Percentiles rank a stretch among this genome's conserved stretches.
Evolutionary conservation across 345 rosid genomes (phyloP).

Genomic region (Brassica rapa): DNA sequence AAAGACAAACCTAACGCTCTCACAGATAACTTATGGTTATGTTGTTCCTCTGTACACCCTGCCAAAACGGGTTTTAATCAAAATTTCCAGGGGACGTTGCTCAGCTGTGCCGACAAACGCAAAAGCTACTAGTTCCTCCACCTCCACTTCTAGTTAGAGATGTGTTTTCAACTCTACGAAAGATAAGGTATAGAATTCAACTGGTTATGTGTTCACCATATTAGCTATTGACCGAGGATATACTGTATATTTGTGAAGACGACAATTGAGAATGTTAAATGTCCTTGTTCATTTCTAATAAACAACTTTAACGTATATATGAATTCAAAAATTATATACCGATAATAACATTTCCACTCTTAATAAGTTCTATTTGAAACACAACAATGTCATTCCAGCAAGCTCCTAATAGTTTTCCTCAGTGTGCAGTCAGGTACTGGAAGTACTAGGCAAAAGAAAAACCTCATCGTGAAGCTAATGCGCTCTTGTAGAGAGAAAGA

Average conservation of each 20-base stretch:
- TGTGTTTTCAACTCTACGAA: slow-evolving; percentile 62
- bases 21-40: neutral
- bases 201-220: slow-evolving; percentile 7
- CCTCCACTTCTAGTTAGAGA: slow-evolving; percentile 69
- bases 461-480: slow-evolving; percentile 77
- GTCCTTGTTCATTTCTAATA: slow-evolving; percentile 10
- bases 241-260: neutral
- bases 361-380: neutral
- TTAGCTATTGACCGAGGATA: neutral
- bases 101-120: slow-evolving; percentile 82
- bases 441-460: slow-evolving; percentile 75
- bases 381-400: neutral
- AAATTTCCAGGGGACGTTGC: slow-evolving; percentile 81
- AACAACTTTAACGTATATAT: neutral
- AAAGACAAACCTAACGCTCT: slow-evolving; percentile 25
- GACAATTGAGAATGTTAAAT: neutral
- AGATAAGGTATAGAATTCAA: slow-evolving; percentile 62
- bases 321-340: neutral
- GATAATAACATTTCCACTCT: neutral
- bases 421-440: slow-evolving; percentile 84
- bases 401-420: slow-evolving; percentile 46
- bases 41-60: slow-evolving; percentile 6
- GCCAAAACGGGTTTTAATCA: slow-evolving; percentile 1
- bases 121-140: slow-evolving; percentile 73
- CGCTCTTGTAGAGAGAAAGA: slow-evolving; percentile 86